Base-by-base conservation (phyloP, 2,329 filamentous ascomycete genomes). In the Stemphylium vesicarium region DNA sequence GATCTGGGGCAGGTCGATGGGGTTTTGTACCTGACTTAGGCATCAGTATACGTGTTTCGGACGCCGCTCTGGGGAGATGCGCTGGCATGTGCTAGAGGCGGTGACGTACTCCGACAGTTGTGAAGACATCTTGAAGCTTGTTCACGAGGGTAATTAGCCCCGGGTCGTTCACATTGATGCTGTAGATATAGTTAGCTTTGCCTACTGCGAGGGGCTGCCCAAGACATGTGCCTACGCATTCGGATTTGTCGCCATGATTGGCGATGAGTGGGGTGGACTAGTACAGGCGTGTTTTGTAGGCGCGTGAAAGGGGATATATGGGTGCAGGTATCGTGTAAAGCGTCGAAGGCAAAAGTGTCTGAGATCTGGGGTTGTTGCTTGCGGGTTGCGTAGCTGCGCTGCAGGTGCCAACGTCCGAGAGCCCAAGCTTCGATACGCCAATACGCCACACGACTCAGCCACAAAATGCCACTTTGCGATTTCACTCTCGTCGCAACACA, bases 61-160 rank as follows among this genome's bases (percentile, higher is more conserved):
- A 51, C 29, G 35, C 38, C 33, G 50, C 37, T 58, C 51, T 39
- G 38, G 50, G 41, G 16, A 37, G 35, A 15, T 39, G 46, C 33
- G 53, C 24, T 46, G 41, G 48, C 13, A 18, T 16, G 9, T 40
- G 37, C 22, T 47, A 20, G 37, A 24, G 22, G 43, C 35, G 24
- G 49, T 41, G 47, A 84, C 86, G 65, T 82, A 89, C 87, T 69
- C 95, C 95, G 68, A 99, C 95, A 37, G 95, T 98, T 60, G 94
- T 89, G 77, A 99, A 99, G 68, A 99, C 95, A 91, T 99, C 95
- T 78, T 99, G 95, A 42, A 99, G 88, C 83, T 96, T 98, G 84
- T 99, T 99, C 76, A 99, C 95, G 69, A 98, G 89, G 29, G 87
- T 88, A 70, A 89, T 89, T 68, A 89, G 81, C 63, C 82, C 82